Evolutionary conservation across 2,329 filamentous ascomycete species (phyloP).

Genomic region (Colletotrichum musicola): DNA sequence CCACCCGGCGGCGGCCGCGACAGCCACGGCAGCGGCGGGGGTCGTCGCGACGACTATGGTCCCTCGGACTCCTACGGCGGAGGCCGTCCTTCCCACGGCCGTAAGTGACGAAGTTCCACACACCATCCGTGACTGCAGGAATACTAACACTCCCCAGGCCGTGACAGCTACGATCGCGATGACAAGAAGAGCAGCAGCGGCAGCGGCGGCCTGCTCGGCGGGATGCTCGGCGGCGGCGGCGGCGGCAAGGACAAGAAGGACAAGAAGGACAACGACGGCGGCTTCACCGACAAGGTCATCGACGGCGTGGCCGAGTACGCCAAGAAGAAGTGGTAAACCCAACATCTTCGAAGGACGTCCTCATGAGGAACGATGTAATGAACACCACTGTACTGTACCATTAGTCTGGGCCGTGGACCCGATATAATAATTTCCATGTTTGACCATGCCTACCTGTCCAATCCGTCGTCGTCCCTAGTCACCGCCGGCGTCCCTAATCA

Average conservation of each 20-base stretch:
- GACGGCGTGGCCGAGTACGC: conserved; percentile 31
- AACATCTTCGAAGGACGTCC: background rate
- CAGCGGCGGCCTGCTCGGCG: conserved; percentile 24
- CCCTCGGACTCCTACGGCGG: conserved; percentile 18
- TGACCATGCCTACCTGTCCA: background rate
- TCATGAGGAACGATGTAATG: conserved; percentile 27
- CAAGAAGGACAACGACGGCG: conserved; percentile 16
- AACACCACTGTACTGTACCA: conserved; percentile 33
- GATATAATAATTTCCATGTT: conserved; percentile 4
- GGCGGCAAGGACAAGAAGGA: conserved; percentile 26
- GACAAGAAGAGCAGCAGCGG: conserved; percentile 8
- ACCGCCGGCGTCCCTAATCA: too few species aligned
- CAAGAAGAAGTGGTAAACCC: conserved; percentile 35
- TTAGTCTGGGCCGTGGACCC: conserved; percentile 4
- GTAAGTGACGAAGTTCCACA: conserved; percentile 1
- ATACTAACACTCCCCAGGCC: background rate
- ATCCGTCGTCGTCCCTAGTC: background rate
- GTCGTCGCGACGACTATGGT: conserved; percentile 16
- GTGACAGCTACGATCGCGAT: conserved; percentile 13
- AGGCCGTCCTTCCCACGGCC: conserved; percentile 18
- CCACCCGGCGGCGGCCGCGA: background rate
- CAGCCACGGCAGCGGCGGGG: background rate
- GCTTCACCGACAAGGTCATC: conserved; percentile 36
- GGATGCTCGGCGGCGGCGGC: conserved; percentile 26
- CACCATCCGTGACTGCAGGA: background rate